These are phyloP conservation scores for Pleurotus pulmonarius DNA, from an alignment of 768 basidiomycete genomes.

Conservation along the genomic window DNA sequence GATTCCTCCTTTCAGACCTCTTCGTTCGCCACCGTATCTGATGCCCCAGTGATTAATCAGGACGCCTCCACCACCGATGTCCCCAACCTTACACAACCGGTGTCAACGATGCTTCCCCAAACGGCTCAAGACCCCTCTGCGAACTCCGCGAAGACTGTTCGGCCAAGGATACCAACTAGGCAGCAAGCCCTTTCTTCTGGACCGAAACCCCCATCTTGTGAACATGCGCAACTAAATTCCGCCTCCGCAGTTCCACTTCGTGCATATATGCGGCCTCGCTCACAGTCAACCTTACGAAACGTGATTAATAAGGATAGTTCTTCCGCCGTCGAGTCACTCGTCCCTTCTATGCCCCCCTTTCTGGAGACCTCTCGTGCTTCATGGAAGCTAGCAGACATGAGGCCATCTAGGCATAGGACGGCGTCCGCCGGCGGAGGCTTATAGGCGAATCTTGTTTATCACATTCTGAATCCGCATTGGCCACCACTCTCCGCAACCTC, in stretches of 20 bases:
- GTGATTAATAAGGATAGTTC: not conserved
- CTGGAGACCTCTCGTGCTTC: slow-evolving; percentile 3
- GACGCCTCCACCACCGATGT: too few species aligned
- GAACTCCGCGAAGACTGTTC: not conserved
- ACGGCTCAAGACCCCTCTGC: not conserved
- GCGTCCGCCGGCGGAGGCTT: slow-evolving; percentile 22
- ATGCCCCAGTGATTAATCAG: too few species aligned
- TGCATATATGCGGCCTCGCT: not conserved
- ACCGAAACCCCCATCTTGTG: not conserved
- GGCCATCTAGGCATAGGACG: slow-evolving; percentile 17
- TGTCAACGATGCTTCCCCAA: too few species aligned
- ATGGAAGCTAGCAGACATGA: slow-evolving; percentile 5
- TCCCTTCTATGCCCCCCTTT: not conserved
- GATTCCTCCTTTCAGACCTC: too few species aligned
- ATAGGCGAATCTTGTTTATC: slow-evolving; percentile 12
- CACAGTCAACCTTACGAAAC: not conserved
- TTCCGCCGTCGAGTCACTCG: not conserved
- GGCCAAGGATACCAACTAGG: not conserved
- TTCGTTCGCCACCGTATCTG: too few species aligned
- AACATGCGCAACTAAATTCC: not conserved
- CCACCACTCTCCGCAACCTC: not conserved
- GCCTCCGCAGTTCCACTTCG: not conserved
- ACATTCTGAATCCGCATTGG: not conserved
- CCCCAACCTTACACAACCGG: too few species aligned
- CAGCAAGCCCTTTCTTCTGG: not conserved